Conservation (phyloP, 1,139 yeast species). For the Candida glucosophila region DNA sequence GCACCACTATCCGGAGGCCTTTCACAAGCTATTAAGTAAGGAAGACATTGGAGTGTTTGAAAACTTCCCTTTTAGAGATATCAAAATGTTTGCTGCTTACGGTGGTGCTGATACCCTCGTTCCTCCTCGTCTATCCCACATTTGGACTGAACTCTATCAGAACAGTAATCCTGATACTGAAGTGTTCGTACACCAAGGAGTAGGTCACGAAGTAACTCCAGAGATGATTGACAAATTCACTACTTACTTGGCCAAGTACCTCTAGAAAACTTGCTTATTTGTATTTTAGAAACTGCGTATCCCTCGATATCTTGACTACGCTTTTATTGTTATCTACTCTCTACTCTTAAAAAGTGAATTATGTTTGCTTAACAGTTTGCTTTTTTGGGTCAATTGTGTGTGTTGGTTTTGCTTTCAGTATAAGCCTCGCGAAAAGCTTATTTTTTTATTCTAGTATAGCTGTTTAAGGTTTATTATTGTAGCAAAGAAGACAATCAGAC, state of each 20-base stretch:
- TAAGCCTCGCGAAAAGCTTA: no score
- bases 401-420: no score
- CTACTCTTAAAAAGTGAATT: no score
- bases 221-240: constrained; percentile 29
- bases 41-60: constrained; percentile 28
- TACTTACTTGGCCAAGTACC: constrained; percentile 20
- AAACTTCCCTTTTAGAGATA: constrained; percentile 21
- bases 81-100: constrained; percentile 30
- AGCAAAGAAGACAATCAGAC: no score
- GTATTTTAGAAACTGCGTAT: no score
- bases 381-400: no score
- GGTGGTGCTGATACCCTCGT: constrained; percentile 31
- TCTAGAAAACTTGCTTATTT: no score
- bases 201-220: constrained; percentile 27
- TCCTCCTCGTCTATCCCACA: constrained; percentile 23
- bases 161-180: constrained; percentile 19
- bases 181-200: constrained; percentile 20
- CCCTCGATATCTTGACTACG: no score
- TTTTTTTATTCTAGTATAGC: no score
- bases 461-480: no score
- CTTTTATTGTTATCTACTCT: no score
- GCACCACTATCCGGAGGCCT: constrained; percentile 23
- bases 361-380: no score
- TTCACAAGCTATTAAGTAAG: constrained; percentile 23
- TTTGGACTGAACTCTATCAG: constrained; percentile 26